phyloP scores from a whole-genome alignment of 495 filamentous ascomycete genomes.

The Hypomontagnella monticulosa region DNA sequence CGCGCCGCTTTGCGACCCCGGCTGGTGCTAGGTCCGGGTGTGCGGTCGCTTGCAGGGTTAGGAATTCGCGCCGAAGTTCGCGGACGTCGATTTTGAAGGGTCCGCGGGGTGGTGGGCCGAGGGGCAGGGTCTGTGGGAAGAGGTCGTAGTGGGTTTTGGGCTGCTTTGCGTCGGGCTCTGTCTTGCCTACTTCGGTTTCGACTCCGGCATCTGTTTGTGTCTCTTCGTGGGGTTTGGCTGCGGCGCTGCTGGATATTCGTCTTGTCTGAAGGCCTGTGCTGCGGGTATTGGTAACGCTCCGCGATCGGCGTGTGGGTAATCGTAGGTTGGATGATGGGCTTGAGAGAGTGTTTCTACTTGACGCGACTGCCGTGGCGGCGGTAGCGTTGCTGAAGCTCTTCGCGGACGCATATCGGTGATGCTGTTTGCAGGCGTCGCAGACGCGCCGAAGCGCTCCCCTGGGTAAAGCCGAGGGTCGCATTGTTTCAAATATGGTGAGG shows the following conservation, averaged over 20 bases:
- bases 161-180: neutral
- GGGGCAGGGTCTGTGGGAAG: slow-evolving; percentile 84
- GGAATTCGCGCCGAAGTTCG: slow-evolving; percentile 81
- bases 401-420: slow-evolving; percentile 11
- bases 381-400: slow-evolving; percentile 15
- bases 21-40: slow-evolving; percentile 75
- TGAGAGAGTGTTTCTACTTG: neutral
- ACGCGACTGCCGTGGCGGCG: neutral
- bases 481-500: slow-evolving; percentile 2
- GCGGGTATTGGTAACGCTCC: neutral
- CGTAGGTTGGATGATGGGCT: neutral
- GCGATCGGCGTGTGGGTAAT: neutral
- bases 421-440: slow-evolving; percentile 40
- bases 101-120: slow-evolving; percentile 79
- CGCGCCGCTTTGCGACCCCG: slow-evolving; percentile 54
- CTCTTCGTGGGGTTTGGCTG: slow-evolving; percentile 12
- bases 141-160: slow-evolving; percentile 81
- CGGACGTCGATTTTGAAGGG: slow-evolving; percentile 77
- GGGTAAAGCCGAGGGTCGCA: slow-evolving; percentile 34
- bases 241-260: slow-evolving; percentile 12
- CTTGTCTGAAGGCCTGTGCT: slow-evolving; percentile 2
- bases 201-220: neutral
- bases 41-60: slow-evolving; percentile 77
- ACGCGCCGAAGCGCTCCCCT: slow-evolving; percentile 31
- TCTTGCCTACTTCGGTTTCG: neutral